Base-by-base conservation (phyloP, 2,329 filamentous ascomycete genomes). In the Aspergillus calidoustus region DNA sequence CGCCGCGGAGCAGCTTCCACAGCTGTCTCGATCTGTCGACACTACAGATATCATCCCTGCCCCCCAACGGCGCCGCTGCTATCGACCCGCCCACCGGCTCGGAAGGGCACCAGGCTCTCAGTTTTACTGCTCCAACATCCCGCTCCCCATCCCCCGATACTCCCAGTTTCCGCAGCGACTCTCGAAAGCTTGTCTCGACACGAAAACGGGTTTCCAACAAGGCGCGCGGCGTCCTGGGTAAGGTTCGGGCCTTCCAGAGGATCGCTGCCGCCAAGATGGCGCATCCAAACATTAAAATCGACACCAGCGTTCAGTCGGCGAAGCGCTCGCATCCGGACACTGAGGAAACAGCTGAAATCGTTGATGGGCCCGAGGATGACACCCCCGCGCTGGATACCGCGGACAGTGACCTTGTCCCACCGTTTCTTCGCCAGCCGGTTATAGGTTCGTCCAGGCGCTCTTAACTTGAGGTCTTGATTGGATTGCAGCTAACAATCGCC, bases 1-100 rank as follows among this genome's bases (percentile, higher is more conserved):
- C 72, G 64, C 71, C 71, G 68, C 73, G 74, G 73, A 73, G 74
- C 76, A 76, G 75, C 76, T 78, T 72, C 64, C 68, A 74, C 68
- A 77, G 77, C 76, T 79, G 77, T 75, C 76, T 76, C 69, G 76
- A 79, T 72, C 72, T 79, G 66, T 77, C 75, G 48, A 70, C 72
- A 60, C 69, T 78, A 66, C 74, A 73, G 66, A 74, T 73, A 68
- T 67, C 71, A 60, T 65, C 69, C 63, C 63, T 66, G 64, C 67
- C 64, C 57, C 57, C 65, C 57, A 64, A 66, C 69, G 69, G 67
- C 67, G 62, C 66, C 55, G 60, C 64, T 65, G 60, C 64, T 65
- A 59, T 66, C 66, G 69, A 68, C 65, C 61, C 66, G 57, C 57
- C 70, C 58, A 65, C 67, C 71, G 64, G 59, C 56, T 63, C 68